Base-by-base conservation (phyloP, 2,329 filamentous ascomycete genomes). In the Magnaporthales sp. region DNA sequence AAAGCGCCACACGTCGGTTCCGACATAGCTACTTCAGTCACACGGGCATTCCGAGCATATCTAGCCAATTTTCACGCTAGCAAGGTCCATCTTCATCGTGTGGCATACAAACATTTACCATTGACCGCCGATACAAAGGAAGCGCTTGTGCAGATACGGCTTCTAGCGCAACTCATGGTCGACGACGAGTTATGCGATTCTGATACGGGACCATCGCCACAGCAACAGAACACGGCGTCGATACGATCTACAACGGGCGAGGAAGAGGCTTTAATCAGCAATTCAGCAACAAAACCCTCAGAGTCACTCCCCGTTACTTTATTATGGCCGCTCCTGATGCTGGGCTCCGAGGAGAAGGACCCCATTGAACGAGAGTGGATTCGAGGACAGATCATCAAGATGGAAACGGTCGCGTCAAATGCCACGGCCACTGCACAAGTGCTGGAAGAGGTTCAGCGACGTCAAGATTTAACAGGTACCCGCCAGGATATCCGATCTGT, bases 281-380 rank as follows among this genome's bases (percentile, higher is more conserved):
- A 27, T 51, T 2, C 38, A n/a, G 5, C 4, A 10, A 19, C 1
- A n/a, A 4, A 51, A 51, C 19, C 38, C 5, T 51, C 38, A 51
- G 38, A 51, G 19, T 51, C 80, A 9, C 74, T 86, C 1, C 83
- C 84, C 0, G 82, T 85, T 63, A 86, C 83, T 67, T 81, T 86
- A 76, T 76, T 86, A 5, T 86, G 83, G 85, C 84, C 84, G 1
- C 73, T 86, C 8, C 74, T 86, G 56, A 84, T 87, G 80, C 77
- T 83, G 68, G 84, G 84, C 0, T 80, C 79, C 9, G 84, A 87
- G 71, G 83, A 84, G 68, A 80, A 83, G n/a, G 79, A 81, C 62
- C 56, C 72, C 0, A 75, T 77, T 4, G 81, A 84, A 70, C 75
- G 82, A 62, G 72, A 70, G 6, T 85, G 84, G 83, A 84, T 87